phyloP scores from a whole-genome alignment of 73 alveolate genomes.

The Diophrys sp. region DNA sequence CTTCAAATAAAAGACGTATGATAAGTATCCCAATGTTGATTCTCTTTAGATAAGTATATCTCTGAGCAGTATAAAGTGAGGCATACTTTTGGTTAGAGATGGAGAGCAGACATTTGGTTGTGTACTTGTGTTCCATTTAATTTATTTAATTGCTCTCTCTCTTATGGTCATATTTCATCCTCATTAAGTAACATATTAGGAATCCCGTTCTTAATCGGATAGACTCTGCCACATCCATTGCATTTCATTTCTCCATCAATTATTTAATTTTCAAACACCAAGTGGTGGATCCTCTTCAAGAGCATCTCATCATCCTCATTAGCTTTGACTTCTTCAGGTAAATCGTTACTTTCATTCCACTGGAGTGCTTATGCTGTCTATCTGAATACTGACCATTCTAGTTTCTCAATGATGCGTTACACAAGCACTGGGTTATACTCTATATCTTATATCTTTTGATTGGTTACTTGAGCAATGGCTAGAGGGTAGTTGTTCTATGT shows the following conservation, averaged over 20 bases:
- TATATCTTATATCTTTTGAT: constrained; percentile 5
- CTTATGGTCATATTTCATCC: constrained; percentile 84
- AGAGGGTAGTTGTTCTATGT: constrained; percentile 58
- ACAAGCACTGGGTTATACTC: constrained; percentile 31
- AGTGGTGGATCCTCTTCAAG: constrained; percentile 9
- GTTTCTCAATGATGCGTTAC: constrained; percentile 31
- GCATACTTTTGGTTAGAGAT: no score
- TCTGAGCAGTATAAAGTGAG: no score
- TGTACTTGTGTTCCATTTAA: no score
- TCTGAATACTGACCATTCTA: constrained; percentile 56
- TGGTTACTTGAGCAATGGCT: constrained; percentile 30
- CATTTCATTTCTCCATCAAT: constrained; percentile 72
- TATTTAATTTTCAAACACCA: constrained; percentile 17
- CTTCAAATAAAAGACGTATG: no score
- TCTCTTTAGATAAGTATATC: no score
- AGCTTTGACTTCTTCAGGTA: constrained; percentile 31
- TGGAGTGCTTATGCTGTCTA: constrained; percentile 29
- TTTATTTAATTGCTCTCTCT: no score
- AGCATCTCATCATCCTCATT: constrained; percentile 50
- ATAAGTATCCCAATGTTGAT: no score
- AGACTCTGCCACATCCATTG: constrained; percentile 70
- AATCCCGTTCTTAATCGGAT: constrained; percentile 78
- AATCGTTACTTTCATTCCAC: constrained; percentile 42
- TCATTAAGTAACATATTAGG: constrained; percentile 76
- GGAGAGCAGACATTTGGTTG: no score